Evolutionary conservation across 2,329 filamentous ascomycete species (phyloP).

Genomic region (Acarospora socialis): DNA sequence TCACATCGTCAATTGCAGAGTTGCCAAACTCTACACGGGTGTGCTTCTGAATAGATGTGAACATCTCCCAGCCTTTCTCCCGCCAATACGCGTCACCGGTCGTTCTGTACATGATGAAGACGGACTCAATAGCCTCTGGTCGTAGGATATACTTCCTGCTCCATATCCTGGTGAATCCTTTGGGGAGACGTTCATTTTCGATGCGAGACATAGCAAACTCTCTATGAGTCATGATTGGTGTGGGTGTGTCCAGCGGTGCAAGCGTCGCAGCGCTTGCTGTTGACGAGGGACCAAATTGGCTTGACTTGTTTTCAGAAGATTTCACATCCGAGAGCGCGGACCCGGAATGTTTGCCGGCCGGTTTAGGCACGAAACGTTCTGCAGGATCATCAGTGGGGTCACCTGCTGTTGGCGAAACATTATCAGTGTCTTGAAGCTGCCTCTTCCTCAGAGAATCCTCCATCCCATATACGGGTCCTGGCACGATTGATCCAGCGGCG

Average conservation of each 20-base stretch:
- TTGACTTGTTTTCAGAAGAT: too few species aligned
- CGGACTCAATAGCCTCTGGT: constrained; percentile 67
- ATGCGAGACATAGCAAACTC: constrained; percentile 27
- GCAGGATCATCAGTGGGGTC: too few species aligned
- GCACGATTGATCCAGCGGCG: too few species aligned
- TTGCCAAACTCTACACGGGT: constrained; percentile 50
- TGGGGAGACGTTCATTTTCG: constrained; percentile 28
- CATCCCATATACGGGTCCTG: background rate
- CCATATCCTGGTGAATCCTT: constrained; percentile 27
- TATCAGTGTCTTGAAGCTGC: constrained; percentile 9
- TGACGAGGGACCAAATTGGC: too few species aligned
- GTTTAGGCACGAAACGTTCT: too few species aligned
- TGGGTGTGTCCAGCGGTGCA: too few species aligned
- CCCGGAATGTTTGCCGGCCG: too few species aligned
- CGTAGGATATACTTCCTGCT: constrained; percentile 28
- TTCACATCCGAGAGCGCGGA: too few species aligned
- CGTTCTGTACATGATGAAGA: constrained; percentile 64
- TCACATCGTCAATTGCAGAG: constrained; percentile 53
- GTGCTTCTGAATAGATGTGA: constrained; percentile 45
- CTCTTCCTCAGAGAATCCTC: constrained; percentile 3
- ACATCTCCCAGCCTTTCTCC: constrained; percentile 63
- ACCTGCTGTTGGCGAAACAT: too few species aligned
- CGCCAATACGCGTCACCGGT: constrained; percentile 53
- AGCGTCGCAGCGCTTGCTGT: too few species aligned
- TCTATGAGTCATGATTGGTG: constrained; percentile 23